Evolutionary conservation across 805 yeast species (phyloP).

Genomic region (Helenozyma baotianmanensis): DNA sequence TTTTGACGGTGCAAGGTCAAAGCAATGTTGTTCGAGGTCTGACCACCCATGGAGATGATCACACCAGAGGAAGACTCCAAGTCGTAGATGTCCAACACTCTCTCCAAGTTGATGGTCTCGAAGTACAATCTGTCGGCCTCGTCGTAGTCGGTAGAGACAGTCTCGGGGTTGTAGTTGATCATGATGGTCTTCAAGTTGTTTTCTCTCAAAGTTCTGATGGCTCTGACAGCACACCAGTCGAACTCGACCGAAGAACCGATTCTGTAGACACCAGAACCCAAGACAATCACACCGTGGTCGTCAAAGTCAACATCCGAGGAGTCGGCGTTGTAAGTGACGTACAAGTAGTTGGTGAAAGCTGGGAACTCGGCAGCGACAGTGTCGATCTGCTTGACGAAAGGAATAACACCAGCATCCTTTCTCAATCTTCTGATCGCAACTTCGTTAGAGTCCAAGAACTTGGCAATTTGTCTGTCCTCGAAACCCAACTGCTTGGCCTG

Average conservation of each 20-base stretch:
- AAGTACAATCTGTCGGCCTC: conserved; percentile 96
- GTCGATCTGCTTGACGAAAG: conserved; percentile 95
- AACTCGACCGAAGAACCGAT: conserved; percentile 98
- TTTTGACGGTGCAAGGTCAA: conserved; percentile 84
- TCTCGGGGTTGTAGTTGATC: conserved; percentile 98
- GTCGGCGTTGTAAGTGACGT: conserved; percentile 92
- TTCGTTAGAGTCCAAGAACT: conserved; percentile 82
- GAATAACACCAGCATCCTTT: conserved; percentile 79
- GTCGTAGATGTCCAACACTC: conserved; percentile 92
- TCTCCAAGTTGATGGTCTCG: conserved; percentile 90
- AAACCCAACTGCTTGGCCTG: conserved; percentile 96
- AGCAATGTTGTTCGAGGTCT: conserved; percentile 95
- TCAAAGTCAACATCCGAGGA: conserved; percentile 81
- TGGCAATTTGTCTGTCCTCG: conserved; percentile 94
- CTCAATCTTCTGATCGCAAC: conserved; percentile 87
- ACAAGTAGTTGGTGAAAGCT: conserved; percentile 88
- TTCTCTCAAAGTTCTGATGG: conserved; percentile 88
- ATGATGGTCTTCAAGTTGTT: conserved; percentile 86
- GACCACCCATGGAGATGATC: conserved; percentile 97
- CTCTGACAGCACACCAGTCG: conserved; percentile 99
- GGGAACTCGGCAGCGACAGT: conserved; percentile 99
- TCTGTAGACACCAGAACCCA: conserved; percentile 98
- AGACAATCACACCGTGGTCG: conserved; percentile 91
- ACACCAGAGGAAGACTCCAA: conserved; percentile 88
- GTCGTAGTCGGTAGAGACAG: conserved; percentile 97